Percentiles rank a stretch among this genome's conserved stretches.
Conservation (phyloP, 495 filamentous ascomycete genomes). For the Amphirosellinia nigrospora region DNA sequence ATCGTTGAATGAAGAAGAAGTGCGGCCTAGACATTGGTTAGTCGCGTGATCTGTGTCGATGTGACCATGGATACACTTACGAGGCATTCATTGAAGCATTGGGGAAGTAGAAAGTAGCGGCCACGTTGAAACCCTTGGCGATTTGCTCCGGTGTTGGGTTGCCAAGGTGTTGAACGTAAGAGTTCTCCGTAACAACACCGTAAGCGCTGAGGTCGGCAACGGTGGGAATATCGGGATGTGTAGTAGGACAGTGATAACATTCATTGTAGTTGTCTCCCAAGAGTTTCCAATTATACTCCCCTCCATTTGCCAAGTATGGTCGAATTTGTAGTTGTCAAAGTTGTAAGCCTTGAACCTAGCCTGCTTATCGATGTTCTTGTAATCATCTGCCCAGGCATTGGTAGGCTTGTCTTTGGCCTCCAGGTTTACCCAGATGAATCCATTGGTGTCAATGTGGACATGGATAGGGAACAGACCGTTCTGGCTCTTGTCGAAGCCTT, state of each 20-base stretch:
- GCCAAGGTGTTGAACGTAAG: constrained; percentile 52
- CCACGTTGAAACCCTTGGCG: constrained; percentile 36
- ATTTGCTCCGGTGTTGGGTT: constrained; percentile 44
- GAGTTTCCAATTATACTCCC: constrained; percentile 61
- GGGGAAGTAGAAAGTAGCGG: constrained; percentile 54
- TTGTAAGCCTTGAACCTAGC: constrained; percentile 45
- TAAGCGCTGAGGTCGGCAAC: constrained; percentile 52
- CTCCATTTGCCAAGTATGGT: constrained; percentile 55
- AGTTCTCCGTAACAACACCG: constrained; percentile 47
- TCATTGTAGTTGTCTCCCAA: constrained; percentile 59
- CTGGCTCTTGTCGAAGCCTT: constrained; percentile 60
- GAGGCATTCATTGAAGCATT: constrained; percentile 53
- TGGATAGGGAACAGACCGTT: constrained; percentile 59
- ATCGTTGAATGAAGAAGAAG: constrained; percentile 56
- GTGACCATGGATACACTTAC: constrained; percentile 43
- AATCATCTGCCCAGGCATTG: constrained; percentile 51
- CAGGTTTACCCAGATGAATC: constrained; percentile 61
- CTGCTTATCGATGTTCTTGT: constrained; percentile 47
- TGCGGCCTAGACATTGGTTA: constrained; percentile 43
- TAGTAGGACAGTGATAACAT: constrained; percentile 59
- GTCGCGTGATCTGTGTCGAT: neutral
- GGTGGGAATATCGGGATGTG: constrained; percentile 54
- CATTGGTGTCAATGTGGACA: constrained; percentile 53
- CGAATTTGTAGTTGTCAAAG: constrained; percentile 55
- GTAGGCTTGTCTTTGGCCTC: constrained; percentile 50